Base-by-base conservation (phyloP, 129 eudicot species). In the Flaveria robusta region DNA sequence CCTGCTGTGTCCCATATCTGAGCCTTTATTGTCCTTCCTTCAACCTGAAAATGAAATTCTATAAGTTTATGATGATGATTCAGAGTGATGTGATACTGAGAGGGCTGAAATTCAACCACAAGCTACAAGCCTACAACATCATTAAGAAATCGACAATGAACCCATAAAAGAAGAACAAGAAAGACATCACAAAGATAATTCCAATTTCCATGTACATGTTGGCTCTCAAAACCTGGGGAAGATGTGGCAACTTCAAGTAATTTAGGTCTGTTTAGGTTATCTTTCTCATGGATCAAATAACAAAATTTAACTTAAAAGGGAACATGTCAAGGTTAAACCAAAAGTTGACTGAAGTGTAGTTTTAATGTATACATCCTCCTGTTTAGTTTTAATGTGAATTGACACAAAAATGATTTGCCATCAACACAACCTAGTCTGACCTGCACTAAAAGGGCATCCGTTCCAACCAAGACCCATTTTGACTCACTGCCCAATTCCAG, bases 1-100 rank as follows among this genome's bases (percentile, higher is more conserved):
- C 96, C 98, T 60, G 98, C 96, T 20, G 94, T 90, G 86, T 93
- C 98, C 98, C 98, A 93, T 75, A 93, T 93, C 65, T 93, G 98
- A 74, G 98, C 97, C 79, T 93, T 93, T 23, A 93, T 81, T 14
- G 98, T 93, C 86, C 95, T 90, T 72, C 96, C 97, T 68, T 93
- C 98, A 62, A 93, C 97, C 98, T 93, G 56, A 47, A 82, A 34
- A 83, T 7, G 14, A 68, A 11, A n/a, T 23, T 34, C 4, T 7
- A 13, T 16, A 66, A 39, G 66, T 66, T 73, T 41, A 52, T 18
- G 26, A 65, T 37, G 26, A 59, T 69, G 24, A 77, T 51, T 49
- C 20, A 31, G 49, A 50, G 56, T 67, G 75, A 69, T 78, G 18
- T 18, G 70, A 56, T 26, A 68, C 42, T 19, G 51, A 6, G 37